These are phyloP conservation scores for Tilletiaria anomala DNA, from an alignment of 1,284 basidiomycete genomes.

Conservation along the genomic window DNA sequence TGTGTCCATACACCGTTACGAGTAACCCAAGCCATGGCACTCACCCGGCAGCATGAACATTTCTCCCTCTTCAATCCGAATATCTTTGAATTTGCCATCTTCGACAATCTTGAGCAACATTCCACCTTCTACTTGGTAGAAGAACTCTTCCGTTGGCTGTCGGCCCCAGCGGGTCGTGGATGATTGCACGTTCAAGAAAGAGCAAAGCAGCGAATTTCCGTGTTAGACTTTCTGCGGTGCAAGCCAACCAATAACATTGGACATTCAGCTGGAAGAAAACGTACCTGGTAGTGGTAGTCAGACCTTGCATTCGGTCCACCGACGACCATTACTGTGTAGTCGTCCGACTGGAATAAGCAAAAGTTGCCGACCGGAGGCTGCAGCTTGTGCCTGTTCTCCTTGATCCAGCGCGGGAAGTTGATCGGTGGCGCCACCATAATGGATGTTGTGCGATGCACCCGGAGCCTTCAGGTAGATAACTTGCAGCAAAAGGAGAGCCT, in stretches of 20 bases:
- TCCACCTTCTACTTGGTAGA: conserved; percentile 41
- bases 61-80: conserved; percentile 79
- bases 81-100: conserved; percentile 69
- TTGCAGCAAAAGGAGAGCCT: too few species aligned
- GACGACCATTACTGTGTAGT: conserved; percentile 38
- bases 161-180: too few species aligned
- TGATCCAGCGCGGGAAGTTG: conserved; percentile 39
- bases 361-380: conserved; percentile 40
- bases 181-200: too few species aligned
- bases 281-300: conserved; percentile 30
- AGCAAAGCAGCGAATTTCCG: too few species aligned
- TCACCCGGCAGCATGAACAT: conserved; percentile 91
- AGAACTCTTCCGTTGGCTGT: conserved; percentile 34
- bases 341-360: conserved; percentile 25
- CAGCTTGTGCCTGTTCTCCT: conserved; percentile 32
- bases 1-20: not conserved
- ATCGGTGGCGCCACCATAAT: conserved; percentile 26
- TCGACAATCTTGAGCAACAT: conserved; percentile 81
- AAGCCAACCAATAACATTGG: too few species aligned
- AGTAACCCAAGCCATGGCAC: too few species aligned
- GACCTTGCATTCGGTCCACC: conserved; percentile 34
- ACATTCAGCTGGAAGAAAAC: too few species aligned
- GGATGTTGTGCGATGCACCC: too few species aligned
- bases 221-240: too few species aligned
- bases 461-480: too few species aligned